Evolutionary conservation across 179 eudicot genomes (phyloP).

Genomic region (Actinidia arguta): DNA sequence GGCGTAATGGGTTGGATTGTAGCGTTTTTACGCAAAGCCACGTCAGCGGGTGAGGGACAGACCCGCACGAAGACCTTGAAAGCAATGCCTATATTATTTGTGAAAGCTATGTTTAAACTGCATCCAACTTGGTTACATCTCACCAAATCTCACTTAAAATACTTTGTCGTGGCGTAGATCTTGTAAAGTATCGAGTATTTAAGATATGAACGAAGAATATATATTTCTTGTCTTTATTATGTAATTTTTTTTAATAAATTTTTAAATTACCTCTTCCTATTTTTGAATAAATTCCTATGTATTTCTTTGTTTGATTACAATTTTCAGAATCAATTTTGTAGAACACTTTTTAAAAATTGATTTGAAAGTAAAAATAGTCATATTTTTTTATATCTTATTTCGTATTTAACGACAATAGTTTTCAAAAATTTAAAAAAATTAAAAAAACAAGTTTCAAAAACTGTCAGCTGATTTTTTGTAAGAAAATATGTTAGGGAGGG

Average conservation of each 20-base stretch:
- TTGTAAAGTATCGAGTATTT: not conserved
- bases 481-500: too few relatives aligned
- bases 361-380: too few relatives aligned
- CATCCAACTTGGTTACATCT: conserved; percentile 29
- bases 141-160: conserved; percentile 36
- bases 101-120: conserved; percentile 35
- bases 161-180: not conserved
- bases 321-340: not conserved
- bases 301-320: not conserved
- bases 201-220: too few relatives aligned
- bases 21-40: not conserved
- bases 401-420: too few relatives aligned
- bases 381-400: too few relatives aligned
- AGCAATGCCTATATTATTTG: not conserved
- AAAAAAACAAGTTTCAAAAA: too few relatives aligned
- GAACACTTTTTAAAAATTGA: too few relatives aligned
- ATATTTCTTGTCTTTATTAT: not conserved
- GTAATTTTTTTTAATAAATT: not conserved
- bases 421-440: too few relatives aligned
- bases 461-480: too few relatives aligned
- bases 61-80: conserved; percentile 20
- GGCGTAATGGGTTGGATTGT: conserved; percentile 30
- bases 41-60: conserved; percentile 5
- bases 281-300: not conserved
- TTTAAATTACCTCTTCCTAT: not conserved